Evolutionary conservation across 1,139 yeast species (phyloP).

Genomic region (Candida frijolesensis): DNA sequence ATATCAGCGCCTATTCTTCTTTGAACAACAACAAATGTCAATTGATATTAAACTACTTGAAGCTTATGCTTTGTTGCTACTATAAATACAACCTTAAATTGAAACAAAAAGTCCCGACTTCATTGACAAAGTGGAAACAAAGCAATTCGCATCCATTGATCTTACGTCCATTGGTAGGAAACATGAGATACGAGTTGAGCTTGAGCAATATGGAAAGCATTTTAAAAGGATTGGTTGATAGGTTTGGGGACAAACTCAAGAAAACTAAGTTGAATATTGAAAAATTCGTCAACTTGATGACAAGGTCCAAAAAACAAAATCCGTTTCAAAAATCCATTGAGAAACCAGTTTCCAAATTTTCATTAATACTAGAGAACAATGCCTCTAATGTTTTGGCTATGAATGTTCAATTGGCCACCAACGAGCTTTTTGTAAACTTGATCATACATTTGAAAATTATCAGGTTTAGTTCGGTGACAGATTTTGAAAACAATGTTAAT

Average conservation of each 20-base stretch:
- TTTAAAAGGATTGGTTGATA: constrained; percentile 31
- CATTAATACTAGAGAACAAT: constrained; percentile 18
- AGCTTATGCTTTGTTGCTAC: constrained; percentile 62
- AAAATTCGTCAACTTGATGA: constrained; percentile 24
- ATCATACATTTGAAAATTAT: constrained; percentile 35
- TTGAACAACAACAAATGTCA: constrained; percentile 51
- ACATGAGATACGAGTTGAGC: constrained; percentile 62
- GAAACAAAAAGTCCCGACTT: constrained; percentile 50
- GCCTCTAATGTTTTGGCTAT: constrained; percentile 26
- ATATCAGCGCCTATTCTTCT: constrained; percentile 32
- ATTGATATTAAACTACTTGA: constrained; percentile 52
- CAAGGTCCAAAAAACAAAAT: constrained; percentile 21
- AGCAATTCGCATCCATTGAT: constrained; percentile 51
- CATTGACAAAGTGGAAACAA: constrained; percentile 55
- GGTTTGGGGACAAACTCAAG: constrained; percentile 22
- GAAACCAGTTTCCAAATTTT: constrained; percentile 33
- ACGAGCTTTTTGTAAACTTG: constrained; percentile 45
- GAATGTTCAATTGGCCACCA: constrained; percentile 37
- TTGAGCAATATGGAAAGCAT: constrained; percentile 45
- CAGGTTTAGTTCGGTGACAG: constrained; percentile 31
- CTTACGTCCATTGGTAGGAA: constrained; percentile 69
- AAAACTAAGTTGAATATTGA: constrained; percentile 20
- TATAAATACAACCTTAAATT: constrained; percentile 53
- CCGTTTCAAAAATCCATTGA: constrained; percentile 46
- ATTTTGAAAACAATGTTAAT: constrained; percentile 32